Evolutionary conservation across 2,329 filamentous ascomycete species (phyloP), one percentile per base, ranked within the genome.

Genomic region (Cladophialophora exuberans): DNA sequence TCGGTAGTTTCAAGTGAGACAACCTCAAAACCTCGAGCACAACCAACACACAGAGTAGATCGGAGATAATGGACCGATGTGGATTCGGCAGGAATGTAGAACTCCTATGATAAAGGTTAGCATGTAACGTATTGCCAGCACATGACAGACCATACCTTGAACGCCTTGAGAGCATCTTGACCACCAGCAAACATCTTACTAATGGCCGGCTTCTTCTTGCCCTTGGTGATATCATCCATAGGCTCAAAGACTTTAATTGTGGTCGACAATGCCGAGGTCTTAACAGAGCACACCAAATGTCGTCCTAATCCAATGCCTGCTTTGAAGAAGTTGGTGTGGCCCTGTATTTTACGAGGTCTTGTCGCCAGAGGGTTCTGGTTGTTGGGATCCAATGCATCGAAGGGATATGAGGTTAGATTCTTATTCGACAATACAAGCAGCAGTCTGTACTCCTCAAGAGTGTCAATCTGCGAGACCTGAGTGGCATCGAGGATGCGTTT

Each of bases 191-290:
- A 93, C 86, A 99, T 96, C 76, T 95, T 96, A 63, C 89, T 87
- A 57, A 99, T 86, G 15, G 94, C 93, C 67, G 92, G 94, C 70
- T 96, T 95, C 77, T 95, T 97, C 78, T 94, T 95, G 55, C 89
- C 90, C 76, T 92, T 94, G 51, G 88, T 87, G 80, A 96, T 88
- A 59, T 90, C 88, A 69, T 97, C 94, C 75, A 96, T 96, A 1
- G 94, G 94, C 74, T 99, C 93, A 73, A 90, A 97, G n/a, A 97
- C 94, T 75, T 97, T 97, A 78, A 99, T 96, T 1, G 93, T 97
- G 11, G 90, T 96, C 48, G 90, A 96, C 26, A 97, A 78, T 2
- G 92, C 89, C 15, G 89, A 93, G 35, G 90, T 96, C 77, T 96
- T 97, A 67, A 97, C 94, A 64, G 90, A 95, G 74, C 93, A 97